Evolutionary conservation across 2,329 filamentous ascomycete genomes (phyloP), one percentile per base, ranked within the genome.

Genomic region (Diaporthe amygdali): DNA sequence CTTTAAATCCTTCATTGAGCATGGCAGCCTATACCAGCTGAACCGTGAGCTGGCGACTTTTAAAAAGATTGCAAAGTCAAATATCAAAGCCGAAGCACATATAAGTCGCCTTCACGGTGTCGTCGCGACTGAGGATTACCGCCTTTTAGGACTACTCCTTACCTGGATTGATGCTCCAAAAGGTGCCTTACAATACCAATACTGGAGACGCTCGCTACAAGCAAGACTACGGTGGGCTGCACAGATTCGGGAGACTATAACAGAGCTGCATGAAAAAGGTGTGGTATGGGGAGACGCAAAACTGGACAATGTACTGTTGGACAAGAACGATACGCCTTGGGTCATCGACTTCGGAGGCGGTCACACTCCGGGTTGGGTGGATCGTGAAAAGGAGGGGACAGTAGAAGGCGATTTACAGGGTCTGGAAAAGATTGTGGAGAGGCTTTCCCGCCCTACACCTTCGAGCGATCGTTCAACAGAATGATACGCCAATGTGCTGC

Each of bases 211-310:
- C 25, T 6, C 56, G 6, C 10, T 61, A 44, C 4, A n/a, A 12
- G 14, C 14, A 46, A 44, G 55, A 8, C 39, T 61, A 9, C 27
- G 12, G 56, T 76, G 75, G 76, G 70, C 44, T 39, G 39, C 49
- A 5, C 74, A 78, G 71, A 72, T 78, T 30, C 41, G 44, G 17
- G 66, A 68, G 5, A 71, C 71, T 2, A 46, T 77, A n/a, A 20
- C 51, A 37, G 34, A 69, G 32, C 76, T 78, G 5, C 77, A 78
- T 22, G 25, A 66, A 7, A 22, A 55, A 32, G 76, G 76, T 9
- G 75, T 79, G 34, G 46, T 77, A 25, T 80, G 77, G 76, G 78
- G 77, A 5, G 79, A 79, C 68, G 78, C 49, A 10, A 80, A 80
- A 68, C 67, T 77, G 3, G 75, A 75, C 14, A 80, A 80, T 51